Evolutionary conservation across 768 basidiomycete genomes (phyloP), one percentile per base, ranked within the genome.

Genomic region (Paxillus ammoniavirescens): DNA sequence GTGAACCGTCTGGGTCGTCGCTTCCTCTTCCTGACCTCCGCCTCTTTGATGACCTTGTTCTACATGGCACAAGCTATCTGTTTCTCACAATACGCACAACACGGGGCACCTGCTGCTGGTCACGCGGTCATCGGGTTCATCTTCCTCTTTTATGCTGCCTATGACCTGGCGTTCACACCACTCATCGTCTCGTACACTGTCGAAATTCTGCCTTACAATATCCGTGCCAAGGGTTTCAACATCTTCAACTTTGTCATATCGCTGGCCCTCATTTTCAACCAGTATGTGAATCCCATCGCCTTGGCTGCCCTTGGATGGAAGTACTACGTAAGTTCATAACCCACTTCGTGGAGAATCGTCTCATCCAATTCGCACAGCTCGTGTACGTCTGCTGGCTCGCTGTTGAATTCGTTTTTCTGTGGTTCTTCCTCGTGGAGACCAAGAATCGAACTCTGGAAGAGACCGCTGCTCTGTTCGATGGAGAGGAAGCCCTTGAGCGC

Each of bases 141-240:
- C 71, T 92, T 91, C 81, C 67, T 92, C 53, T 92, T 82, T 75
- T 90, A 89, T 65, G 83, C 83, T 8, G 74, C 80, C 47, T 93
- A 91, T 65, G 89, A 92, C 64, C 64, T 93, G 42, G 90, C 90
- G 13, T 93, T 91, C 76, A 85, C 88, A 4, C 92, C 93, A 8
- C 85, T 94, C 55, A 86, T 92, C 60, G 86, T 93, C 52, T 82
- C 87, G 0, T 93, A 94, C 75, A 89, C 91, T 42, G 80, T 93
- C 58, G 93, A 96, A 71, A 94, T 95, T 71, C 74, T 94, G 49
- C 92, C 92, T 5, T 93, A 79, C 75, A 72, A 75, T 30, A 75
- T 94, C 52, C 91, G 92, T 68, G 91, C 91, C 59, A 93, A 92
- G 77, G 90, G 91, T 50, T 85, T 91, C 76, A 87, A 79, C 59